phyloP scores from a whole-genome alignment of 1,284 basidiomycete species.

The Pseudozyma sp. region DNA sequence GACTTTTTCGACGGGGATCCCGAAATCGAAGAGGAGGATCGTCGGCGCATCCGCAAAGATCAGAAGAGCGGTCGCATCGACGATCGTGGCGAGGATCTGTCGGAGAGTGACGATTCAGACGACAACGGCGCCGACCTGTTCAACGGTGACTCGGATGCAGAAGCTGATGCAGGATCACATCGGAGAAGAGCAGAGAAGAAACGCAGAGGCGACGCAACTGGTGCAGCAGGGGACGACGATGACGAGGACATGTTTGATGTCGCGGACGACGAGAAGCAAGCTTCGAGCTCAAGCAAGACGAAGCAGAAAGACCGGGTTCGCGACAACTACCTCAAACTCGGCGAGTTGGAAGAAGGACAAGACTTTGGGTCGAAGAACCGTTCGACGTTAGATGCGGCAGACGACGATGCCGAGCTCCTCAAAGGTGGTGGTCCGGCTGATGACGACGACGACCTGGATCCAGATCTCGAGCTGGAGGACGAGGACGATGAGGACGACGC shows the following conservation, averaged over 20 bases:
- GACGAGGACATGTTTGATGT: constrained; percentile 88
- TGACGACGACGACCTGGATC: constrained; percentile 47
- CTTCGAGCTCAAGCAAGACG: constrained; percentile 13
- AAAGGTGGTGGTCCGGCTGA: constrained; percentile 15
- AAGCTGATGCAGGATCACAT: constrained; percentile 68
- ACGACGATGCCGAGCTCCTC: constrained; percentile 42
- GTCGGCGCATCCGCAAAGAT: constrained; percentile 50
- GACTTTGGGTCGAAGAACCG: constrained; percentile 60
- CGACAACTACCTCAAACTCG: constrained; percentile 72
- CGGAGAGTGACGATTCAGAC: constrained; percentile 75
- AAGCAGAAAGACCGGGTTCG: constrained; percentile 14
- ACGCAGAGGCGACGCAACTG: constrained; percentile 70
- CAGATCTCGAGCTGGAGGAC: constrained; percentile 62
- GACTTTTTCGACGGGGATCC: constrained; percentile 56
- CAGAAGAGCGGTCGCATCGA: constrained; percentile 70
- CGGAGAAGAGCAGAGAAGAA: constrained; percentile 69
- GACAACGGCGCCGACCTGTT: constrained; percentile 25
- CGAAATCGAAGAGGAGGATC: constrained; percentile 61
- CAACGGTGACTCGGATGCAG: constrained; percentile 75
- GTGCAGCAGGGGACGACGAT: constrained; percentile 60
- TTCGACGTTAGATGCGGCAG: constrained; percentile 50
- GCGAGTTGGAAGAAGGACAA: constrained; percentile 80
- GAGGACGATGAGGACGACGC: constrained; percentile 25
- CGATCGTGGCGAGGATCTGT: constrained; percentile 82
- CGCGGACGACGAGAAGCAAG: constrained; percentile 33